Evolutionary conservation across 1,284 basidiomycete genomes (phyloP).

Genomic region (Ceratorhiza oryzae-sativae): DNA sequence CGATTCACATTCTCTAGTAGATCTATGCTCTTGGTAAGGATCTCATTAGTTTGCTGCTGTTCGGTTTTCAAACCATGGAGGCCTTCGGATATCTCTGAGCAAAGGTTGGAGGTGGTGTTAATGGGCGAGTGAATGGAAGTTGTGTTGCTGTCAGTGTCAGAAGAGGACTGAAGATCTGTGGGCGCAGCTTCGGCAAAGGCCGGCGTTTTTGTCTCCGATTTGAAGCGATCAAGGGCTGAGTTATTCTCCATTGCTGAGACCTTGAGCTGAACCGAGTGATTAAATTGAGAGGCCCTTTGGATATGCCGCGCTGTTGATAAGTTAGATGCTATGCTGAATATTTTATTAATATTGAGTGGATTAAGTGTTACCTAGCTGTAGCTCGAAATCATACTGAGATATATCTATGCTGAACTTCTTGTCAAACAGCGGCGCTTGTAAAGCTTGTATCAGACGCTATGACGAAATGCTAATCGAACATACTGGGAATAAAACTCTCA

Average conservation of each 20-base stretch:
- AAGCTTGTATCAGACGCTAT: no score
- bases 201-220: not conserved
- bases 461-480: no score
- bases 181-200: no score
- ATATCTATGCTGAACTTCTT: not conserved
- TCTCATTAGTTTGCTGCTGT: not conserved
- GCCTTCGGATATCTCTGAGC: not conserved
- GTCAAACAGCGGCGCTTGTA: not conserved
- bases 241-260: no score
- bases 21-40: not conserved
- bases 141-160: no score
- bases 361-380: not conserved
- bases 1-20: not conserved
- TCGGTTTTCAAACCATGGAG: no score
- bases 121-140: no score
- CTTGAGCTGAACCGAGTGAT: not conserved
- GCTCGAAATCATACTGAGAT: constrained; percentile 1
- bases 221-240: no score
- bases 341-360: not conserved
- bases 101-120: no score
- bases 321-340: not conserved
- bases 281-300: not conserved
- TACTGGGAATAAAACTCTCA: no score
- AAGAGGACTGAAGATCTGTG: no score
- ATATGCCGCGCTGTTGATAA: not conserved